A percentile compares a stretch with the other conserved stretches of the same genome.
phyloP scores from a whole-genome alignment of 208 protist species.

The Herpetomonas samuelpessoai region DNA sequence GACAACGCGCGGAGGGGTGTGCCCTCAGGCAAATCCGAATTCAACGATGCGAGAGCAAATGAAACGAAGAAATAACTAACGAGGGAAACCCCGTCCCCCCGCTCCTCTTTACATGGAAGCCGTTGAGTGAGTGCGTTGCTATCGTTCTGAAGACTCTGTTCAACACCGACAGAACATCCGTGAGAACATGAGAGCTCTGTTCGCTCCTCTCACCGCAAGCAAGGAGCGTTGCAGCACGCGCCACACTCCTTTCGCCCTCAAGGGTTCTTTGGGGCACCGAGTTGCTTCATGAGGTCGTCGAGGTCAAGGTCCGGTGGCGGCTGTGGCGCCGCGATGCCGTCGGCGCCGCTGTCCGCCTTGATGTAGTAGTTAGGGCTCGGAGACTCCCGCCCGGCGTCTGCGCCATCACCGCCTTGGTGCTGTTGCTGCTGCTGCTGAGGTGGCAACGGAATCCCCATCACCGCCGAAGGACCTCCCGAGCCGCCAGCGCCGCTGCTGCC shows the following conservation, averaged over 20 bases:
- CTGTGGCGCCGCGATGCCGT: conserved; percentile 7
- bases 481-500: neutral
- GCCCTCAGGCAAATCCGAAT: too few relatives aligned
- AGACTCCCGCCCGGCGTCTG: neutral
- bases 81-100: too few relatives aligned
- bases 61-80: too few relatives aligned
- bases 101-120: too few relatives aligned
- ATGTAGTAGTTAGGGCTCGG: conserved; percentile 35
- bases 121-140: too few relatives aligned
- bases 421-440: neutral
- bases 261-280: conserved; percentile 23
- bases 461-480: conserved; percentile 12
- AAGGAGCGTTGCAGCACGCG: too few relatives aligned
- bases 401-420: neutral
- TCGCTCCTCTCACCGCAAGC: too few relatives aligned
- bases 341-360: conserved; percentile 14
- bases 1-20: too few relatives aligned
- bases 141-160: too few relatives aligned
- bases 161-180: too few relatives aligned
- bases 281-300: conserved; percentile 32
- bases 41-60: too few relatives aligned
- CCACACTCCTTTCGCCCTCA: conserved; percentile 13
- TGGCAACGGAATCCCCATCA: conserved; percentile 55
- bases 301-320: conserved; percentile 24
- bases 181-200: too few relatives aligned